Evolutionary conservation across 2,329 filamentous ascomycete genomes (phyloP).

Genomic region (Stagonosporopsis cucurbitacearum): DNA sequence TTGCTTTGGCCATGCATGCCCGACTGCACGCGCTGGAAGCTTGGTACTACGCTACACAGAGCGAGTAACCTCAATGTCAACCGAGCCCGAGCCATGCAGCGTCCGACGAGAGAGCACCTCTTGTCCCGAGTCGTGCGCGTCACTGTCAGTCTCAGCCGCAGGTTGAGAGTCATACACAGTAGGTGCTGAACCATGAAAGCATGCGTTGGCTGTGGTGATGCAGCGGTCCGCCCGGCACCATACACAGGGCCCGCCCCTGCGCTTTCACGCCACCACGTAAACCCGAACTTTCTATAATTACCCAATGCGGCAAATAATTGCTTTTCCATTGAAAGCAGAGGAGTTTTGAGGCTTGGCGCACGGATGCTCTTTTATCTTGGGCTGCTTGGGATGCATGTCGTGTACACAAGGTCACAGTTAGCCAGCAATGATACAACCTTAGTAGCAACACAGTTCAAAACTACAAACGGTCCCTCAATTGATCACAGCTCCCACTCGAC

Average conservation of each 20-base stretch:
- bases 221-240: constrained; percentile 13
- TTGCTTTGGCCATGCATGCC: not conserved
- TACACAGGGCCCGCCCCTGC: constrained; percentile 17
- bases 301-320: constrained; percentile 8
- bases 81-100: not conserved
- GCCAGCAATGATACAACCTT: not conserved
- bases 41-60: not conserved
- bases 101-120: not conserved
- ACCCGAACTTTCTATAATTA: not conserved
- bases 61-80: not conserved
- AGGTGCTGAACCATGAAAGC: constrained; percentile 6
- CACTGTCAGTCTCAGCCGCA: constrained; percentile 6
- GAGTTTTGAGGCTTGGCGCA: constrained; percentile 21
- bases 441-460: not conserved
- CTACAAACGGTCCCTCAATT: not conserved
- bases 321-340: constrained; percentile 16
- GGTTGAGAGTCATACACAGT: not conserved
- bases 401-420: not conserved
- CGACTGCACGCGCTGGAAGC: constrained; percentile 4
- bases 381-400: constrained; percentile 10
- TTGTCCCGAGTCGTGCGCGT: constrained; percentile 1
- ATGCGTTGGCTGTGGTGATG: constrained; percentile 1
- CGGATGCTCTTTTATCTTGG: constrained; percentile 5
- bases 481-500: not conserved
- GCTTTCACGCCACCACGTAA: constrained; percentile 1